phyloP scores from a whole-genome alignment of 169 alveolate species.

The Eimeria acervulina region DNA sequence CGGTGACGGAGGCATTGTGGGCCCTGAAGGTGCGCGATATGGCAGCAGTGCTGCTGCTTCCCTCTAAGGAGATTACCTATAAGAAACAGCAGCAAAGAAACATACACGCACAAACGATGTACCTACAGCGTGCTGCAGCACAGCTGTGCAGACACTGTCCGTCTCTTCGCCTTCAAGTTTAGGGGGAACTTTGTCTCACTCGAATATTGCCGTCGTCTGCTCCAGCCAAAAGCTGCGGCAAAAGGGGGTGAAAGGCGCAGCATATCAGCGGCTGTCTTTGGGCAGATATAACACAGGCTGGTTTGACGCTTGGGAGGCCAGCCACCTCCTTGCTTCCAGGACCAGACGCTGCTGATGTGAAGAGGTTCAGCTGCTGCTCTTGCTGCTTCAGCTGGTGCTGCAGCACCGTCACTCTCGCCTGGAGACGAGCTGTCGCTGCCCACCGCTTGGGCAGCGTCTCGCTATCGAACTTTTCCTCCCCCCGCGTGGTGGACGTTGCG shows the following conservation, averaged over 20 bases:
- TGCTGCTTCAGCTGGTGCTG: conserved; percentile 73
- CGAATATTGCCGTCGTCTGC: conserved; percentile 76
- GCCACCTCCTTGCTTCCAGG: neutral
- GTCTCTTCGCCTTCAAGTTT: neutral
- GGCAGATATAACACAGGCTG: conserved; percentile 27
- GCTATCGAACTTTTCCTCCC: conserved; percentile 57
- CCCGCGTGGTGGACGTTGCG: neutral
- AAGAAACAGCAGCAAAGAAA: neutral
- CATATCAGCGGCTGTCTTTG: conserved; percentile 51
- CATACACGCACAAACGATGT: neutral
- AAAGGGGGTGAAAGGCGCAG: conserved; percentile 65
- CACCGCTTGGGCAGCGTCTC: conserved; percentile 73
- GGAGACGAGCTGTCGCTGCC: conserved; percentile 77
- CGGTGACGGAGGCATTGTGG: conserved; percentile 66
- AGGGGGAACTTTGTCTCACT: conserved; percentile 4
- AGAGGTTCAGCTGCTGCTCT: conserved; percentile 54
- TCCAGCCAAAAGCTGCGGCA: conserved; percentile 67
- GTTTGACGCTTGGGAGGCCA: conserved; percentile 28
- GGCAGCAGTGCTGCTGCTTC: conserved; percentile 32
- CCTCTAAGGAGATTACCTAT: conserved; percentile 31
- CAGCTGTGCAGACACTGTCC: neutral
- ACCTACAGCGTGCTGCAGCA: neutral
- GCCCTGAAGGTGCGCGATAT: conserved; percentile 29
- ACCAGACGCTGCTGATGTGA: conserved; percentile 56
- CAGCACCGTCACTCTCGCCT: conserved; percentile 61